phyloP scores from a whole-genome alignment of 2,329 filamentous ascomycete genomes.

The Colletotrichum kahawae region DNA sequence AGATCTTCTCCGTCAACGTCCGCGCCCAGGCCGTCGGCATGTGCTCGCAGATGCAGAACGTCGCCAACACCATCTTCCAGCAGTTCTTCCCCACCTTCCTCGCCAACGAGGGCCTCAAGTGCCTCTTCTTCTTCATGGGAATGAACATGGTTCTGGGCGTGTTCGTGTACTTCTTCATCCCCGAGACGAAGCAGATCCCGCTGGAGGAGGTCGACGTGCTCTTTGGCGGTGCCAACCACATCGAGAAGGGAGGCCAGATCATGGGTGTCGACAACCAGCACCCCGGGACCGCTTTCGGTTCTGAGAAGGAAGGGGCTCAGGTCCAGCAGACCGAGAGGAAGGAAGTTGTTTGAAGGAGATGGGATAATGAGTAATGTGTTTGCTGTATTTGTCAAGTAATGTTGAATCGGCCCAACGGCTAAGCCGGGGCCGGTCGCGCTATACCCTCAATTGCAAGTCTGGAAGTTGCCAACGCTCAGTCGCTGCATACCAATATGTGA shows the following conservation, averaged over 20 bases:
- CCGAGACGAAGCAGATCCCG: conserved; percentile 54
- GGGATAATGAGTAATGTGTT: not conserved
- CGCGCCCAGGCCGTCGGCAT: conserved; percentile 74
- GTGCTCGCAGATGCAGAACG: conserved; percentile 65
- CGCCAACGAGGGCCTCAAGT: conserved; percentile 54
- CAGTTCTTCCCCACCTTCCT: conserved; percentile 75
- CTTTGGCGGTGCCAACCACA: conserved; percentile 62
- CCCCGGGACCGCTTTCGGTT: not conserved
- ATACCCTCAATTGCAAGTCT: not conserved
- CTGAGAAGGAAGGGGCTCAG: not conserved
- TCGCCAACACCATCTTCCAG: conserved; percentile 71
- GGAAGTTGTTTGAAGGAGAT: not conserved
- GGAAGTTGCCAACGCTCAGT: not conserved
- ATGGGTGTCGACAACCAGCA: conserved; percentile 26
- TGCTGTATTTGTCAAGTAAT: not conserved
- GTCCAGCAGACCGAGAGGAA: conserved; percentile 12
- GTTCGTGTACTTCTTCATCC: conserved; percentile 56
- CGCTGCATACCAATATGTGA: not conserved
- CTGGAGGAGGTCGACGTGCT: conserved; percentile 62
- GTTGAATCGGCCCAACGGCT: not conserved
- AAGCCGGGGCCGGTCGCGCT: not conserved
- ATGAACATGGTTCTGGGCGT: conserved; percentile 51
- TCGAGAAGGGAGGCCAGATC: conserved; percentile 57
- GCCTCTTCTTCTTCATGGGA: conserved; percentile 42
- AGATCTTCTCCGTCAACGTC: conserved; percentile 76